A percentile compares a stretch with the other conserved stretches of the same genome.
Conservation (phyloP, 106 monocot species). For the Iris macrosiphon region DNA sequence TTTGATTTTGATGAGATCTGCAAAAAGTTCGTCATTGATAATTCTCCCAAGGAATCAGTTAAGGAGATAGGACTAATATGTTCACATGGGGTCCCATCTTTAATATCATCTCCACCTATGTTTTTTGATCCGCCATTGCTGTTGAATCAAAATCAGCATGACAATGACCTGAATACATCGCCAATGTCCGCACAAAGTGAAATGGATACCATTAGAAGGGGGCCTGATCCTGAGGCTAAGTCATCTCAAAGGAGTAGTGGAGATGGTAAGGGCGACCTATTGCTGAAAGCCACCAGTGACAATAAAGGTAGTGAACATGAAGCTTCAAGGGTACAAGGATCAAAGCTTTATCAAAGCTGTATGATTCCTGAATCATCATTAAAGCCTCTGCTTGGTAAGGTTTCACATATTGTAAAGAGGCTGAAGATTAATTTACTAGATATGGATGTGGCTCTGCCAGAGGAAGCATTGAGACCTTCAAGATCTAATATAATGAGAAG, state of each 20-base stretch:
- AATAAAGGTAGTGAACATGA: constrained; percentile 9
- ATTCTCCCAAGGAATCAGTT: constrained; percentile 73
- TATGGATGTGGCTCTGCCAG: constrained; percentile 82
- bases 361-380: constrained; percentile 58
- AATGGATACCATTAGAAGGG: background rate
- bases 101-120: constrained; percentile 25
- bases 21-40: constrained; percentile 47
- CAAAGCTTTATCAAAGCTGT: constrained; percentile 18
- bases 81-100: constrained; percentile 58
- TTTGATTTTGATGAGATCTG: constrained; percentile 66
- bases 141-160: constrained; percentile 7
- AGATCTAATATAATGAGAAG: constrained; percentile 36
- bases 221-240: background rate
- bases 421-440: constrained; percentile 88
- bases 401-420: constrained; percentile 48
- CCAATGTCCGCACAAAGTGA: background rate
- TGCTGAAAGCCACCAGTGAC: constrained; percentile 16
- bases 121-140: constrained; percentile 31
- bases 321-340: background rate
- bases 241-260: constrained; percentile 10
- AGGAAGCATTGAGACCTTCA: constrained; percentile 53
- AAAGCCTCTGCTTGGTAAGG: constrained; percentile 55
- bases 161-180: constrained; percentile 2
- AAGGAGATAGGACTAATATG: constrained; percentile 88
- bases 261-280: constrained; percentile 9